Evolutionary conservation across 768 basidiomycete species (phyloP).

Genomic region (Termitomyces sp.): DNA sequence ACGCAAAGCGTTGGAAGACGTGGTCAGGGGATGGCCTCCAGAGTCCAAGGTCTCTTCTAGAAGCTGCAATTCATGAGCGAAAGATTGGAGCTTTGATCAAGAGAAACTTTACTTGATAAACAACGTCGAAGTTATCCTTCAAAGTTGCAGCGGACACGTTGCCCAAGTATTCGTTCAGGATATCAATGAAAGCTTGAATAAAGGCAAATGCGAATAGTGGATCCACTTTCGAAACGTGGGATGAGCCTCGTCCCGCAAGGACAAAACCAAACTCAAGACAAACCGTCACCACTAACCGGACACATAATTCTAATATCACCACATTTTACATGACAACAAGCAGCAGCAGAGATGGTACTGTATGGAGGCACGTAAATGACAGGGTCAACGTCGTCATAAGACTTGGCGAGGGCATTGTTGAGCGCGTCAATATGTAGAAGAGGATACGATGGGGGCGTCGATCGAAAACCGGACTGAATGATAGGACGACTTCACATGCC

Average conservation of each 20-base stretch:
- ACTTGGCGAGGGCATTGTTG: slow-evolving; percentile 64
- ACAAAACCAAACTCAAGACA: slow-evolving; percentile 20
- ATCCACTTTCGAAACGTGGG: slow-evolving; percentile 51
- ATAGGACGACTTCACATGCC: slow-evolving; percentile 55
- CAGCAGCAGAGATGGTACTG: slow-evolving; percentile 49
- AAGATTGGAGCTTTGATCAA: slow-evolving; percentile 1
- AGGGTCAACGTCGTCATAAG: slow-evolving; percentile 58
- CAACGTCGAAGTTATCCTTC: slow-evolving; percentile 91
- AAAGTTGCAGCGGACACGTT: slow-evolving; percentile 73
- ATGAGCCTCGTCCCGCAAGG: slow-evolving; percentile 1
- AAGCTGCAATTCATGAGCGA: slow-evolving; percentile 42
- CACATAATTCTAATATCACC: slow-evolving; percentile 75
- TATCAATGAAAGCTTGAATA: slow-evolving; percentile 77
- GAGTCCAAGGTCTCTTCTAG: slow-evolving; percentile 95
- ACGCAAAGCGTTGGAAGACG: slow-evolving; percentile 81
- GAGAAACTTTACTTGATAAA: slow-evolving; percentile 66
- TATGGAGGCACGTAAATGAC: slow-evolving; percentile 62
- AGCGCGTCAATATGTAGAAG: slow-evolving; percentile 83
- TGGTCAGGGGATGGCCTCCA: slow-evolving; percentile 88
- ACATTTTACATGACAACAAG: slow-evolving; percentile 77
- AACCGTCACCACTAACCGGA: slow-evolving; percentile 82
- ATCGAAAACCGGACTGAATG: slow-evolving; percentile 87
- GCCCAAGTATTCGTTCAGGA: slow-evolving; percentile 84
- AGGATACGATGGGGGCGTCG: slow-evolving; percentile 71
- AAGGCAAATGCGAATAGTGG: slow-evolving; percentile 89